Evolutionary conservation across 352 stramenopile genomes (phyloP).

Genomic region (Globisporangium camurandrum): DNA sequence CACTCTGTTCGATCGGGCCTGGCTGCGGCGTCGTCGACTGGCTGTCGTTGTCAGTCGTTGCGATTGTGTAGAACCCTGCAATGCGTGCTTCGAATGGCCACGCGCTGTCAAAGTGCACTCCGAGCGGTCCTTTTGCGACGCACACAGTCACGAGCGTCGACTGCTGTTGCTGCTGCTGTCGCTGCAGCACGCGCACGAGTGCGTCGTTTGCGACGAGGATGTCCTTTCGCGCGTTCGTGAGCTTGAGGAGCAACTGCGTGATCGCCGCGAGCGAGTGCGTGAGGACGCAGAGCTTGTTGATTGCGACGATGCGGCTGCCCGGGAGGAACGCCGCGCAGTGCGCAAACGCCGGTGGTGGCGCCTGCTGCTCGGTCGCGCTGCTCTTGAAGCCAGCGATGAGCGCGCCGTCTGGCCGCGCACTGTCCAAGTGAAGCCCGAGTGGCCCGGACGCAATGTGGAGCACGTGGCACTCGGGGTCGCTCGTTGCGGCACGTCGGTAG

Average conservation of each 20-base stretch:
- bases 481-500: slow-evolving; percentile 8
- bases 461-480: slow-evolving; percentile 33
- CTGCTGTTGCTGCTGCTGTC: slow-evolving; percentile 8
- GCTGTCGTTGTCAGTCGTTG: too few relatives aligned
- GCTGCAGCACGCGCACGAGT: slow-evolving; percentile 22
- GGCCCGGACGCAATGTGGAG: slow-evolving; percentile 31
- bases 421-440: slow-evolving; percentile 47
- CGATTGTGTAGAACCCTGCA: slow-evolving; percentile 43
- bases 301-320: slow-evolving; percentile 43
- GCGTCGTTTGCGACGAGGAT: slow-evolving; percentile 37
- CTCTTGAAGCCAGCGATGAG: slow-evolving; percentile 40
- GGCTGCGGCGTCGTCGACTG: slow-evolving; percentile 16
- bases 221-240: slow-evolving; percentile 25
- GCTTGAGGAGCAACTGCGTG: slow-evolving; percentile 33
- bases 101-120: slow-evolving; percentile 38
- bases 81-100: slow-evolving; percentile 19
- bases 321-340: slow-evolving; percentile 28
- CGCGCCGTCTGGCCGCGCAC: slow-evolving; percentile 16
- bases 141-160: slow-evolving; percentile 7
- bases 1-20: slow-evolving; percentile 27
- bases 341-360: slow-evolving; percentile 30
- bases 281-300: slow-evolving; percentile 62
- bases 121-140: slow-evolving; percentile 32
- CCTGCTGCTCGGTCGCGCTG: slow-evolving; percentile 22
- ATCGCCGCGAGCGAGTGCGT: slow-evolving; percentile 30